Conservation (phyloP, 2,329 filamentous ascomycete species). For the Diaporthe australafricana region DNA sequence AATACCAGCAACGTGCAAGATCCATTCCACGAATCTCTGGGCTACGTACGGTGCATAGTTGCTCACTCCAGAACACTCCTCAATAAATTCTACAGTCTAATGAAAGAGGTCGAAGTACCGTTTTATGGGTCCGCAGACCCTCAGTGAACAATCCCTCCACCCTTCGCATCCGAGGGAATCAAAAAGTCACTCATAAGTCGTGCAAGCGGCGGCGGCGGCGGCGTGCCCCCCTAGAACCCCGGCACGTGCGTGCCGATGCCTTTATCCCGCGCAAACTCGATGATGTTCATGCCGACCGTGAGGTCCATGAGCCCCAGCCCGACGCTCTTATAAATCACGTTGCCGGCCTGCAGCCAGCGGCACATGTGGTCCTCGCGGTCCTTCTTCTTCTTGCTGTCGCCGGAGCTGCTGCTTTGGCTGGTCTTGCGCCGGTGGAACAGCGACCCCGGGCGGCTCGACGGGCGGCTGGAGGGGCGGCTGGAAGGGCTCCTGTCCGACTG, state of each 20-base stretch:
- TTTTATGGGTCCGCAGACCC: not conserved
- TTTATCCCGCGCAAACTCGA: constrained; percentile 66
- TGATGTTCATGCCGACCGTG: constrained; percentile 68
- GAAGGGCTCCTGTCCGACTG: constrained; percentile 21
- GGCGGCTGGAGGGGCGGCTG: constrained; percentile 27
- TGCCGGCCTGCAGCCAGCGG: constrained; percentile 70
- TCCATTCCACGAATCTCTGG: not conserved
- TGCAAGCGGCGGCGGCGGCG: constrained; percentile 11
- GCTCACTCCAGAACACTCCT: not conserved
- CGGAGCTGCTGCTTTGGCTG: constrained; percentile 43
- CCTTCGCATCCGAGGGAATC: not conserved
- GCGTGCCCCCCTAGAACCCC: constrained; percentile 55
- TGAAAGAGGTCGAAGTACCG: no score
- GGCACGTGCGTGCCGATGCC: constrained; percentile 65
- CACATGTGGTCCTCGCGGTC: constrained; percentile 62
- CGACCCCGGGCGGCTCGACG: constrained; percentile 40
- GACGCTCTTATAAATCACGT: constrained; percentile 77
- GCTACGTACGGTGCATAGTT: not conserved
- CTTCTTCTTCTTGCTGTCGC: constrained; percentile 49
- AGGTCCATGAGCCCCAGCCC: constrained; percentile 76
- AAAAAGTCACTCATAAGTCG: constrained; percentile 31
- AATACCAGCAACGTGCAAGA: not conserved
- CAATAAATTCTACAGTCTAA: not conserved
- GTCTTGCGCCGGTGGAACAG: constrained; percentile 46
- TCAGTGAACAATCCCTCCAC: not conserved